These are phyloP conservation scores for Porphyrellus cyaneotinctus DNA, from an alignment of 768 basidiomycete species.

Conservation along the genomic window DNA sequence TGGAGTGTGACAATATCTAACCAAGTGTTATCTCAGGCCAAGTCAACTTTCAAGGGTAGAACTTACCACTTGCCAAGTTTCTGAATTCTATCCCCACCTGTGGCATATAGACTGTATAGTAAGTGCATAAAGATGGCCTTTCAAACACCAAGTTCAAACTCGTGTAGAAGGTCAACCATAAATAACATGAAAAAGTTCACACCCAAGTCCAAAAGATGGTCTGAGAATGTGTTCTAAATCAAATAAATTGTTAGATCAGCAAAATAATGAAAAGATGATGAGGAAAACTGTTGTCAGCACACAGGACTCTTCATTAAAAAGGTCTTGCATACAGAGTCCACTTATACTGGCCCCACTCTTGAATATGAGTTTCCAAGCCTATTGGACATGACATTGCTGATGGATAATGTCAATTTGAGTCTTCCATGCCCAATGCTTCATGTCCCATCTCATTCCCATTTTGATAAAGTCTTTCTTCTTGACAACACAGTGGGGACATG, in stretches of 20 bases:
- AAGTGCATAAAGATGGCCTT: conserved; percentile 24
- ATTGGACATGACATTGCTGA: too few relatives aligned
- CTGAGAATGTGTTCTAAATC: not conserved
- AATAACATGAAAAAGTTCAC: not conserved
- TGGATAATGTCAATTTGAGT: too few relatives aligned
- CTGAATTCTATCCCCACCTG: not conserved
- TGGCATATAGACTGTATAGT: not conserved
- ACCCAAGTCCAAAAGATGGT: not conserved
- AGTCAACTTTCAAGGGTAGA: not conserved
- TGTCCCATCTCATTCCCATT: too few relatives aligned
- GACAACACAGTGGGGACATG: too few relatives aligned
- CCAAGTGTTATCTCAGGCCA: too few relatives aligned
- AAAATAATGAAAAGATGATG: too few relatives aligned
- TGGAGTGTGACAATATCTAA: not conserved
- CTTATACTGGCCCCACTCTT: too few relatives aligned
- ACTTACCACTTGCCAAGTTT: not conserved
- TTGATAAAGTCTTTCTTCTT: too few relatives aligned
- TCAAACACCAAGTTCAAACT: conserved; percentile 26
- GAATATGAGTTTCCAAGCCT: too few relatives aligned
- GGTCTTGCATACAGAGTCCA: too few relatives aligned
- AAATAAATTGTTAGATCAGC: too few relatives aligned
- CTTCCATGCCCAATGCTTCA: too few relatives aligned
- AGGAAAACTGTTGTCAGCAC: not conserved
- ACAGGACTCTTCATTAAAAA: not conserved
- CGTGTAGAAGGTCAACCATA: conserved; percentile 14